Conservation (phyloP, 2,329 filamentous ascomycete species). For the Cladosporium sp. region DNA sequence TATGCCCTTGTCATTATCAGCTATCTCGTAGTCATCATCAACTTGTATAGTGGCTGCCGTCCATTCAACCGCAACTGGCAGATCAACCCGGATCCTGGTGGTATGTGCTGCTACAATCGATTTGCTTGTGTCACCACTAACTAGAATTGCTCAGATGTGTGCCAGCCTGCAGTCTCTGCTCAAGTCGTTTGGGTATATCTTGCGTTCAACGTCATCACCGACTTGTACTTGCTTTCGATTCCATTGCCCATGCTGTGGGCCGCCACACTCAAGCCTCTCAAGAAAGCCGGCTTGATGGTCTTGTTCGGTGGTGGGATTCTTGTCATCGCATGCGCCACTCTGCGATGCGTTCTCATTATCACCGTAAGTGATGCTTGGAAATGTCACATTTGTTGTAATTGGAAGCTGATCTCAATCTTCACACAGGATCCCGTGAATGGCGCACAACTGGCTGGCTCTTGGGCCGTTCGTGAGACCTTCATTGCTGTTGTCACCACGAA, state of each 20-base stretch:
- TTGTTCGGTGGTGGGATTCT: constrained; percentile 6
- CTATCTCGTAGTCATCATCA: constrained; percentile 5
- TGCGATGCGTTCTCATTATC: constrained; percentile 7
- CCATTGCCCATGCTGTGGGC: constrained; percentile 8
- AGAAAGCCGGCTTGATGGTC: constrained; percentile 7
- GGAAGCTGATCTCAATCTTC: too few relatives aligned
- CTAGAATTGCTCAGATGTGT: not conserved
- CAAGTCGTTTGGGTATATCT: constrained; percentile 8
- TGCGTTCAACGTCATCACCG: constrained; percentile 4
- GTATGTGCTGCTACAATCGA: not conserved
- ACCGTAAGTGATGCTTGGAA: not conserved
- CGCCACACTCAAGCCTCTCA: not conserved
- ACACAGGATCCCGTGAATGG: constrained; percentile 4
- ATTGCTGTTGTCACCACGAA: constrained; percentile 6
- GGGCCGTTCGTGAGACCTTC: constrained; percentile 10
- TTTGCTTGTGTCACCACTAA: not conserved
- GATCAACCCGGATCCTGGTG: constrained; percentile 3
- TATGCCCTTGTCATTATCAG: not conserved
- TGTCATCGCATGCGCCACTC: constrained; percentile 4
- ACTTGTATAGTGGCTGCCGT: not conserved
- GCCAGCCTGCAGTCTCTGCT: constrained; percentile 5
- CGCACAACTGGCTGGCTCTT: constrained; percentile 2
- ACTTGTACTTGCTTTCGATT: constrained; percentile 5
- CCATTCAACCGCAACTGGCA: constrained; percentile 5
- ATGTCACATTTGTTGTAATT: too few relatives aligned